phyloP scores from a whole-genome alignment of 306 rosid genomes.

The Sophora flavescens region DNA sequence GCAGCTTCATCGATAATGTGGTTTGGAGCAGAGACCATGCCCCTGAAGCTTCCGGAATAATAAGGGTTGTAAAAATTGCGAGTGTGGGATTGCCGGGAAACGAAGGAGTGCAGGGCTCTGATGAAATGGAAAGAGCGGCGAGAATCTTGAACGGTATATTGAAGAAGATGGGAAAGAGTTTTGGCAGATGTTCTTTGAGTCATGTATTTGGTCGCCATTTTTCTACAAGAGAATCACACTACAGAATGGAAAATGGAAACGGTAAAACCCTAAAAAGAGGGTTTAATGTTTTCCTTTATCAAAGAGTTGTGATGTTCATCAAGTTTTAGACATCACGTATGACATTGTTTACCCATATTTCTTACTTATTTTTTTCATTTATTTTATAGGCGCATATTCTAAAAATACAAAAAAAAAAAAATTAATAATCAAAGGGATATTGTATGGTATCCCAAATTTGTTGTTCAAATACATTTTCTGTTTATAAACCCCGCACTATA shows the following conservation, averaged over 20 bases:
- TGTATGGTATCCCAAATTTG: too few relatives aligned
- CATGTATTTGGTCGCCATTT: slow-evolving; percentile 55
- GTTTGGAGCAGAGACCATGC: slow-evolving; percentile 50
- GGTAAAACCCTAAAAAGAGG: slow-evolving; percentile 28
- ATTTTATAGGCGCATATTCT: too few relatives aligned
- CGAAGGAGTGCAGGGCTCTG: slow-evolving; percentile 47
- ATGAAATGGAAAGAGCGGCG: slow-evolving; percentile 20
- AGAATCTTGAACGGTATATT: slow-evolving; percentile 42
- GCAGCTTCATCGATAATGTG: slow-evolving; percentile 35
- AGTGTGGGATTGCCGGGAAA: slow-evolving; percentile 30
- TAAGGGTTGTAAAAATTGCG: background rate
- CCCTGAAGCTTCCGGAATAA: slow-evolving; percentile 48
- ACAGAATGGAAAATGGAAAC: background rate
- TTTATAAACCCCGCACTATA: too few relatives aligned
- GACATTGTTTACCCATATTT: too few relatives aligned
- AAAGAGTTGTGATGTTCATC: too few relatives aligned
- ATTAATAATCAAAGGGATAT: too few relatives aligned
- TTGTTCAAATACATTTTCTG: too few relatives aligned
- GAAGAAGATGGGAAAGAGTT: slow-evolving; percentile 46
- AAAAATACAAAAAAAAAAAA: too few relatives aligned
- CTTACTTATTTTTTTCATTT: too few relatives aligned
- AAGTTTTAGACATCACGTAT: too few relatives aligned
- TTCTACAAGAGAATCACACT: background rate
- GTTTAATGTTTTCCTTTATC: too few relatives aligned
- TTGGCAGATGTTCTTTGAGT: slow-evolving; percentile 48